phyloP scores from a whole-genome alignment of 116 monocot genomes.

The Iris pallida region DNA sequence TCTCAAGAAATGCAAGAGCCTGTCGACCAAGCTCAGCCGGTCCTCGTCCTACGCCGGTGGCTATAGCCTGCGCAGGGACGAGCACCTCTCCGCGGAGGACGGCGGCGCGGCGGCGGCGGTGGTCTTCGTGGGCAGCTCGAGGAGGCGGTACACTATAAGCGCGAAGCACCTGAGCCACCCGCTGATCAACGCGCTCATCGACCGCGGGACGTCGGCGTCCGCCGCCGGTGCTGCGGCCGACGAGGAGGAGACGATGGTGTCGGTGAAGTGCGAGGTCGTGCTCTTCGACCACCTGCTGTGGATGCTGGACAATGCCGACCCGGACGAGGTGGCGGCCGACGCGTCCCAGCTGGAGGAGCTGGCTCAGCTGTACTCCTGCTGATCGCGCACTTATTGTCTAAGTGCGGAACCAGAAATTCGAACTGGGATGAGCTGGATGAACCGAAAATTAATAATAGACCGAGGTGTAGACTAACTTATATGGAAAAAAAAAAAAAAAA shows the following conservation, averaged over 20 bases:
- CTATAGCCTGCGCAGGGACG: background rate
- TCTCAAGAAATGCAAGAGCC: constrained; percentile 79
- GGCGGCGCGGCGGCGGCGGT: constrained; percentile 14
- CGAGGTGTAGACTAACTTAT: too few species aligned
- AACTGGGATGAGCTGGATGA: too few species aligned
- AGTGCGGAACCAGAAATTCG: too few species aligned
- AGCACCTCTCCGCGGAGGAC: background rate
- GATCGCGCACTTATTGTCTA: too few species aligned
- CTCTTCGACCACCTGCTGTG: constrained; percentile 88
- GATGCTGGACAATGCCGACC: constrained; percentile 74
- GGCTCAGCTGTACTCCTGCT: constrained; percentile 9
- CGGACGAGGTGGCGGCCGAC: constrained; percentile 20
- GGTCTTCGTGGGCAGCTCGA: constrained; percentile 75
- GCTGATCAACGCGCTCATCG: constrained; percentile 50
- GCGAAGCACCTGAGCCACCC: constrained; percentile 65
- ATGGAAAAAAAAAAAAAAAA: too few species aligned
- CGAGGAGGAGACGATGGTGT: constrained; percentile 8
- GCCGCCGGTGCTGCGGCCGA: too few species aligned
- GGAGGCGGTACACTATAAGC: constrained; percentile 58
- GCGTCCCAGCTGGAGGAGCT: constrained; percentile 11
- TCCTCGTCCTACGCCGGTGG: constrained; percentile 29
- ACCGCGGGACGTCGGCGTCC: constrained; percentile 2
- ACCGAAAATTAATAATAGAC: too few species aligned
- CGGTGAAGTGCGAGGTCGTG: constrained; percentile 77
- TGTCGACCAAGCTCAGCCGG: constrained; percentile 43